A percentile compares a stretch with the other conserved stretches of the same genome.
Conservation (phyloP, 306 rosid genomes). For the Lablab purpureus region DNA sequence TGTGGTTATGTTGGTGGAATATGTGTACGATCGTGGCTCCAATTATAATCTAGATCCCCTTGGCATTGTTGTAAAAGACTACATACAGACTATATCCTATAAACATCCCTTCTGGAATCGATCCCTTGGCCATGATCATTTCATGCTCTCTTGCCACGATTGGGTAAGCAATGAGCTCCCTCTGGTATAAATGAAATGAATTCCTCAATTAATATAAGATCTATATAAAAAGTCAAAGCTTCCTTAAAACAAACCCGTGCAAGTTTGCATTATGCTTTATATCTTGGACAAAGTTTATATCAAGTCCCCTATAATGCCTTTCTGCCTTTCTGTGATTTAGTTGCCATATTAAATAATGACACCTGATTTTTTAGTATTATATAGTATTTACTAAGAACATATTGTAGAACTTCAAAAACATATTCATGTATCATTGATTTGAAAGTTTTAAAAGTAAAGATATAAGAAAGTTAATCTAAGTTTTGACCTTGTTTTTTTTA, state of each 20-base stretch:
- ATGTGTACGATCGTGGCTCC: slow-evolving; percentile 42
- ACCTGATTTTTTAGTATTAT: too few species aligned
- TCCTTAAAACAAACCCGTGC: not conserved
- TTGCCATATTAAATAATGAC: not conserved
- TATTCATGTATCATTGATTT: not conserved
- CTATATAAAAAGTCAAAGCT: not conserved
- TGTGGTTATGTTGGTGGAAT: slow-evolving; percentile 55
- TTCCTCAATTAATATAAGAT: not conserved
- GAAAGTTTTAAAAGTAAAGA: not conserved
- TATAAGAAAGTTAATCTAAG: not conserved
- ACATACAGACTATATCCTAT: slow-evolving; percentile 47
- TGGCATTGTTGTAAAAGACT: slow-evolving; percentile 48
- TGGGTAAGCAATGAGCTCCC: slow-evolving; percentile 47
- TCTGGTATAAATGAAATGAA: not conserved
- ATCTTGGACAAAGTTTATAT: not conserved
- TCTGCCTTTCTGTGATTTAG: too few species aligned
- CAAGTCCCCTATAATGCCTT: too few species aligned
- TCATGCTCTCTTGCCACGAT: slow-evolving; percentile 75
- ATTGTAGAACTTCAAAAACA: not conserved
- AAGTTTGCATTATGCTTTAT: not conserved
- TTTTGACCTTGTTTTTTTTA: not conserved
- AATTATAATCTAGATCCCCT: slow-evolving; percentile 13
- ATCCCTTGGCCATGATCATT: slow-evolving; percentile 64
- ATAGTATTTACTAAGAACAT: not conserved
- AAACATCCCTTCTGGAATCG: slow-evolving; percentile 68